Percentiles rank a stretch among this genome's conserved stretches.
phyloP scores from a whole-genome alignment of 192 early-diverging fungal species.

The Diversispora epigaea region DNA sequence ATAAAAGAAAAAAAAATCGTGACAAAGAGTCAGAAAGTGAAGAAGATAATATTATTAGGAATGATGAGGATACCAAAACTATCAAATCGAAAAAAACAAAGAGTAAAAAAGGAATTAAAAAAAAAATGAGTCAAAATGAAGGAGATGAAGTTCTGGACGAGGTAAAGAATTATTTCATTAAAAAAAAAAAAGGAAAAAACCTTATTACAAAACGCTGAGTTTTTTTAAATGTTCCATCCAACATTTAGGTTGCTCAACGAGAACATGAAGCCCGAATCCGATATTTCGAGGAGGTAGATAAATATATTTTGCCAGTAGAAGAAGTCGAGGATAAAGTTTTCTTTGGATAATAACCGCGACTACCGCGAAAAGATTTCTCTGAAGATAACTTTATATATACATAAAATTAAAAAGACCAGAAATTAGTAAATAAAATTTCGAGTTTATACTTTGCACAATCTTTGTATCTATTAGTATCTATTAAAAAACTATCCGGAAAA shows the following conservation, averaged over 20 bases:
- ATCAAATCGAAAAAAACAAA: neutral
- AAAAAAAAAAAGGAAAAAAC: neutral
- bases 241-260: neutral
- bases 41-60: neutral
- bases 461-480: no score
- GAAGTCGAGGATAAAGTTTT: neutral
- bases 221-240: neutral
- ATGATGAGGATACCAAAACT: neutral
- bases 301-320: conserved; percentile 15
- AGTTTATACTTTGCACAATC: no score
- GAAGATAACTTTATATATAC: neutral
- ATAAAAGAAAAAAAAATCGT: neutral
- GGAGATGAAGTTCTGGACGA: neutral
- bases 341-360: neutral
- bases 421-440: no score
- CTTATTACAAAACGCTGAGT: neutral
- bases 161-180: neutral
- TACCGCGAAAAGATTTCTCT: neutral
- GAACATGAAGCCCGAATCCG: conserved; percentile 5
- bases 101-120: neutral
- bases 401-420: no score
- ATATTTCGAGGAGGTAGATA: conserved; percentile 20
- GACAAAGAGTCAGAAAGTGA: neutral
- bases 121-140: neutral
- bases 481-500: no score